Base-by-base conservation (phyloP, 495 filamentous ascomycete genomes). In the Chaetomium cochliodes region DNA sequence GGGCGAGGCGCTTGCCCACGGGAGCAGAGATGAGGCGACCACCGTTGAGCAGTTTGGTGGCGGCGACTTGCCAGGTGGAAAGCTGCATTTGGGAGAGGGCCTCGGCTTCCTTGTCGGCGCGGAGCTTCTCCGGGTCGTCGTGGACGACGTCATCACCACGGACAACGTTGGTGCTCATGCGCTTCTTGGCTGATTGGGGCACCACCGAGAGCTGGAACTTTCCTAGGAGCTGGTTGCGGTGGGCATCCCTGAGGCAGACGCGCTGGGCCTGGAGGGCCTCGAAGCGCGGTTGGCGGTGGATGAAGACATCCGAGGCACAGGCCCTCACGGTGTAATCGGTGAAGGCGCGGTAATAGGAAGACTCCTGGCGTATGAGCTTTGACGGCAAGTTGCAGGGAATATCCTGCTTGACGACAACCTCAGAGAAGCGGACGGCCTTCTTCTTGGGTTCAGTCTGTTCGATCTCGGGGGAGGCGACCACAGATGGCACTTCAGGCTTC, bases 331-430 rank as follows among this genome's bases (percentile, higher is more conserved):
- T 77, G 51, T 89, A 80, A 51, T 88, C 86, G 65, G 90, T 87
- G 74, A 97, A 97, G 28, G 92, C 92, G 65, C 91, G 88, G 81
- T 93, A 93, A 73, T 94, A 97, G n/a, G 93, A 90, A 1, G 89
- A 88, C 69, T 96, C 91, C 70, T 87, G 80, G 70, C 81, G 73
- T 71, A 73, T 52, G 68, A 80, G 59, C 71, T 79, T 80, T n/a
- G 81, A 76, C 9, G 80, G 77, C 16, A 79, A 70, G 30, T 73
- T 74, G 60, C 77, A 76, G 20, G 81, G 79, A 26, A 81, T 65
- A 22, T 72, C 69, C n/a, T 81, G 72, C 18, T 81, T 79, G 8
- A 84, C 73, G 12, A 78, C 76, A 54, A 86, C 82, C 28, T 85
- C 84, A 8, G 86, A 85, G 69, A 94, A 93, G n/a, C 88, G 87